These are phyloP conservation scores for Euphorbia corollata DNA, from an alignment of 441 rosid genomes.

Conservation along the genomic window DNA sequence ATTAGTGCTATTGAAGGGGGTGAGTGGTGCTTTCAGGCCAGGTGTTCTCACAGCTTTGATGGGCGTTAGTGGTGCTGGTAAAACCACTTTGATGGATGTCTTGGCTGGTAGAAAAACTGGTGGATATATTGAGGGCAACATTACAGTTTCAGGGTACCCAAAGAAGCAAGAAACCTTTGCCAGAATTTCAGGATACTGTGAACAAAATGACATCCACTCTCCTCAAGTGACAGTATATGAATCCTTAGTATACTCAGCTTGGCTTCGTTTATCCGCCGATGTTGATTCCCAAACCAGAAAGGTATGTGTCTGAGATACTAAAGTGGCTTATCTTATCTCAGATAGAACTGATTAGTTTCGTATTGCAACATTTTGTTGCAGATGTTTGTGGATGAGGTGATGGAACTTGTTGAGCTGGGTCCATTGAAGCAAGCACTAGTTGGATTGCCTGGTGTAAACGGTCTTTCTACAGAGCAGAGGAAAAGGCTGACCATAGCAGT, in stretches of 20 bases:
- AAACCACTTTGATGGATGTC: conserved; percentile 48
- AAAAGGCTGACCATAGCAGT: conserved; percentile 41
- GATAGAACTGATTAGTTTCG: not conserved
- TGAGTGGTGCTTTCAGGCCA: conserved; percentile 79
- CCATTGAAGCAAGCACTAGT: conserved; percentile 29
- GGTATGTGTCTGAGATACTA: conserved; percentile 17
- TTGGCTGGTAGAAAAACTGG: conserved; percentile 45
- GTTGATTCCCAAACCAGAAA: conserved; percentile 31
- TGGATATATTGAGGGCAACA: conserved; percentile 37
- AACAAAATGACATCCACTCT: conserved; percentile 42
- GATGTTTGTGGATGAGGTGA: conserved; percentile 33
- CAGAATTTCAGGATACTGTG: conserved; percentile 41
- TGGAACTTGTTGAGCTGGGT: conserved; percentile 37
- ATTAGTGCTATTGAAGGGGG: conserved; percentile 57
- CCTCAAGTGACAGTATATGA: conserved; percentile 42
- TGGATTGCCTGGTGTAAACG: conserved; percentile 35
- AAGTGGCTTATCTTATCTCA: not conserved
- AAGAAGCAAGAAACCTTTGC: conserved; percentile 47
- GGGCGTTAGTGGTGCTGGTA: conserved; percentile 93
- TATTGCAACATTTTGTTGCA: conserved; percentile 4
- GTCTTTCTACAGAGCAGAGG: conserved; percentile 38
- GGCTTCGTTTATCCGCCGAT: conserved; percentile 37
- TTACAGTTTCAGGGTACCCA: conserved; percentile 34
- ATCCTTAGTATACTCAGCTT: conserved; percentile 43
- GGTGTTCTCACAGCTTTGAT: conserved; percentile 90